Percentiles rank a stretch among this genome's conserved stretches.
These are phyloP conservation scores for Myxozyma melibiosi DNA, from an alignment of 805 yeast genomes.

Conservation along the genomic window DNA sequence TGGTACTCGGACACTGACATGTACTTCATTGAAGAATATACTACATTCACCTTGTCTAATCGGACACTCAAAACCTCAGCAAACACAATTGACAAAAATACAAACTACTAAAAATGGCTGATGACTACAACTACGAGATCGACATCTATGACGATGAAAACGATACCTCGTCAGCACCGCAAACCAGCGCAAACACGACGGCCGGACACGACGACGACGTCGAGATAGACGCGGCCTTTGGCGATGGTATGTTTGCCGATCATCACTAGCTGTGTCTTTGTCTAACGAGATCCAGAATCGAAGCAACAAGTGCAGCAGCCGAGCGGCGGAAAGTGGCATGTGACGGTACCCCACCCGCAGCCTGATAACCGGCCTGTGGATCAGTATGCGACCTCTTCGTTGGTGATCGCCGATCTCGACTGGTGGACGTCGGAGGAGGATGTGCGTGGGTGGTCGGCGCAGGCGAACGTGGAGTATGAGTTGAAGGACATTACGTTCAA, in stretches of 20 bases:
- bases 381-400: constrained; percentile 25
- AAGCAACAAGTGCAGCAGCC: background rate
- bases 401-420: constrained; percentile 29
- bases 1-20: background rate
- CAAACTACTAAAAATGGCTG: constrained; percentile 21
- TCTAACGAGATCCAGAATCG: background rate
- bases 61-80: too few species aligned
- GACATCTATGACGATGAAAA: constrained; percentile 33
- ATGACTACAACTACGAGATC: constrained; percentile 32
- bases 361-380: constrained; percentile 31
- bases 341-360: constrained; percentile 10
- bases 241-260: constrained; percentile 1
- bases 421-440: constrained; percentile 37
- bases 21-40: background rate
- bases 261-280: background rate
- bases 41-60: too few species aligned
- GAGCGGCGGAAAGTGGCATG: constrained; percentile 28
- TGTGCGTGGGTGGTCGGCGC: constrained; percentile 36
- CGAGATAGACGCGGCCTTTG: constrained; percentile 15
- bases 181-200: background rate
- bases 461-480: constrained; percentile 31
- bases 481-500: constrained; percentile 33
- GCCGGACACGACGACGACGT: constrained; percentile 17
- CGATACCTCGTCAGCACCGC: constrained; percentile 8
- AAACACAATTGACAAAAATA: background rate